A percentile compares a stretch with the other conserved stretches of the same genome.
Evolutionary conservation across 805 yeast species (phyloP).

Genomic region (Candida railenensis): DNA sequence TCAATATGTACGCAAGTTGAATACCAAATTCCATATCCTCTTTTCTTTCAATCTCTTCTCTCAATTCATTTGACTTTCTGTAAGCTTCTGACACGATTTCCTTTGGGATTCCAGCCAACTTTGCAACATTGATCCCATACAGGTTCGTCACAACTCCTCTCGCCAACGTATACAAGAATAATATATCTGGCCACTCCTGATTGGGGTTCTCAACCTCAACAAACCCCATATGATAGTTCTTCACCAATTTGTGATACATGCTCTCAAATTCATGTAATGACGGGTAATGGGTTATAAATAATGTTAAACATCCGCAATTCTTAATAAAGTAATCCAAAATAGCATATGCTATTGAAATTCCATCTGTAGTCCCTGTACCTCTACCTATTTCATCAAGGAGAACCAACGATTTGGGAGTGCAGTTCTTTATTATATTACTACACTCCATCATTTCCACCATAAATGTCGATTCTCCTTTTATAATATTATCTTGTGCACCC

Average conservation of each 20-base stretch:
- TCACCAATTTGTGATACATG: conserved; percentile 37
- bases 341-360: conserved; percentile 76
- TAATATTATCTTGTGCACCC: conserved; percentile 81
- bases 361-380: conserved; percentile 74
- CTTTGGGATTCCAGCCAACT: conserved; percentile 61
- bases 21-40: not conserved
- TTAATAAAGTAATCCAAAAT: conserved; percentile 58
- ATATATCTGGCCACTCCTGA: conserved; percentile 34
- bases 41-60: conserved; percentile 20
- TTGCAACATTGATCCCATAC: conserved; percentile 85
- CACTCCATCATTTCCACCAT: conserved; percentile 76
- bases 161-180: conserved; percentile 37
- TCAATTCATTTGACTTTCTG: conserved; percentile 32
- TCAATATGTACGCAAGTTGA: not conserved
- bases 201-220: conserved; percentile 35
- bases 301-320: conserved; percentile 48
- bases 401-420: conserved; percentile 59
- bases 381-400: conserved; percentile 78
- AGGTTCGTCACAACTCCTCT: conserved; percentile 51
- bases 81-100: conserved; percentile 47
- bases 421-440: conserved; percentile 49
- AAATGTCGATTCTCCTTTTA: conserved; percentile 79
- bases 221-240: conserved; percentile 74
- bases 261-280: conserved; percentile 53
- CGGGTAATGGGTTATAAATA: conserved; percentile 87